Conservation (phyloP, 129 eudicot species). For the Chrysanthemum seticuspe region DNA sequence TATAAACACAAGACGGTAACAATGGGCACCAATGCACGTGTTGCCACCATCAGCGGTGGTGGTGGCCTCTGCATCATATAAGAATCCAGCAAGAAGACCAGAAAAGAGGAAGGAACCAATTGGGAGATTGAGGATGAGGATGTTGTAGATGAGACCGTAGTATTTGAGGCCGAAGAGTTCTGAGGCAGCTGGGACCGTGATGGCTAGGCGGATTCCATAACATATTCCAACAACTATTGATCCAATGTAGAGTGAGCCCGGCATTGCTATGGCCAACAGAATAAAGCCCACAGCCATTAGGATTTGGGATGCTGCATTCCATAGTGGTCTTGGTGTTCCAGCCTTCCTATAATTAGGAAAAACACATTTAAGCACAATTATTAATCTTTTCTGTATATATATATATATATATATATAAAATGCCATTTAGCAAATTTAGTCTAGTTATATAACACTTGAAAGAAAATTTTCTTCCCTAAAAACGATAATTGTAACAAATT, state of each 20-base stretch:
- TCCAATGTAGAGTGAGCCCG: slow-evolving; percentile 84
- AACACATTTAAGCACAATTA: neutral
- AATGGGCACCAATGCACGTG: slow-evolving; percentile 69
- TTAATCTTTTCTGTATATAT: neutral
- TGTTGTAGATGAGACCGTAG: slow-evolving; percentile 85
- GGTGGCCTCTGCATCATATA: slow-evolving; percentile 84
- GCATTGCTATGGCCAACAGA: slow-evolving; percentile 76
- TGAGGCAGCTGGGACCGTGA: slow-evolving; percentile 93
- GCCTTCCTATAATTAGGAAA: slow-evolving; percentile 47
- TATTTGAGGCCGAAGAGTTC: slow-evolving; percentile 92
- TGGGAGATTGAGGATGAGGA: slow-evolving; percentile 85
- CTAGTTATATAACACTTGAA: no score
- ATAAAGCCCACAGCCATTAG: slow-evolving; percentile 76
- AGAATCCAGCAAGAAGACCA: slow-evolving; percentile 79
- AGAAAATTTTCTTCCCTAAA: neutral
- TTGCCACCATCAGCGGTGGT: slow-evolving; percentile 63
- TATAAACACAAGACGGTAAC: slow-evolving; percentile 74
- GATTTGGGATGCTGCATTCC: slow-evolving; percentile 96
- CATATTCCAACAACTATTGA: slow-evolving; percentile 90
- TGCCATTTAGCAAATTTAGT: no score
- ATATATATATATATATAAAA: no score
- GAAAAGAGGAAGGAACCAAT: slow-evolving; percentile 97
- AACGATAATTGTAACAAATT: neutral
- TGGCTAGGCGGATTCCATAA: slow-evolving; percentile 86
- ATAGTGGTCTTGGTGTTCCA: slow-evolving; percentile 83